Evolutionary conservation across 352 stramenopile species (phyloP).

Genomic region (Pythium volutum): DNA sequence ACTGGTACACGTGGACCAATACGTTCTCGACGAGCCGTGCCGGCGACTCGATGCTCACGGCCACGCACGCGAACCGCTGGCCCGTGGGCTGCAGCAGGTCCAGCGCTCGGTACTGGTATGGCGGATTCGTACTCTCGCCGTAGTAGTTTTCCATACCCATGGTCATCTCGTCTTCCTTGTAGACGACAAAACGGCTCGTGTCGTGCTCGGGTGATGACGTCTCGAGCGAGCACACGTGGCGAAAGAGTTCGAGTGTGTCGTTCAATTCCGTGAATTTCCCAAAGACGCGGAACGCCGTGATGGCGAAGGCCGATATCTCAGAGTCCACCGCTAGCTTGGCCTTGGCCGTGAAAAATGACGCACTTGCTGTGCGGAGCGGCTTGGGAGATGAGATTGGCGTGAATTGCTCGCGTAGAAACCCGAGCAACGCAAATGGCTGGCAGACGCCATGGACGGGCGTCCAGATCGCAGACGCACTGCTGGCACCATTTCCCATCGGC

Average conservation of each 20-base stretch:
- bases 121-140: neutral
- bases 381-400: conserved; percentile 3
- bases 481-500: conserved; percentile 11
- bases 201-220: conserved; percentile 31
- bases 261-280: conserved; percentile 68
- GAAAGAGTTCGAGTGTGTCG: conserved; percentile 65
- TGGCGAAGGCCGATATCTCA: neutral
- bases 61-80: conserved; percentile 75
- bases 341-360: conserved; percentile 1
- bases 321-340: neutral
- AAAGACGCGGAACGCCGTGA: conserved; percentile 60
- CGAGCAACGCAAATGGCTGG: conserved; percentile 67
- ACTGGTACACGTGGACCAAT: conserved; percentile 74
- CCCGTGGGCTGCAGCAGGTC: conserved; percentile 53
- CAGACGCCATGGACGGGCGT: conserved; percentile 71
- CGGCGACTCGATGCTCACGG: conserved; percentile 35
- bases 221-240: conserved; percentile 59
- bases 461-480: conserved; percentile 44
- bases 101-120: conserved; percentile 43
- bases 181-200: conserved; percentile 59
- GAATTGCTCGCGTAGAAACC: conserved; percentile 47
- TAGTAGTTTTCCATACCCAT: conserved; percentile 75
- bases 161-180: conserved; percentile 83
- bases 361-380: neutral
- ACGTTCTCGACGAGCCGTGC: conserved; percentile 46